These are phyloP conservation scores for Trichoderma semiorbis DNA, from an alignment of 2,329 filamentous ascomycete genomes.

Conservation along the genomic window DNA sequence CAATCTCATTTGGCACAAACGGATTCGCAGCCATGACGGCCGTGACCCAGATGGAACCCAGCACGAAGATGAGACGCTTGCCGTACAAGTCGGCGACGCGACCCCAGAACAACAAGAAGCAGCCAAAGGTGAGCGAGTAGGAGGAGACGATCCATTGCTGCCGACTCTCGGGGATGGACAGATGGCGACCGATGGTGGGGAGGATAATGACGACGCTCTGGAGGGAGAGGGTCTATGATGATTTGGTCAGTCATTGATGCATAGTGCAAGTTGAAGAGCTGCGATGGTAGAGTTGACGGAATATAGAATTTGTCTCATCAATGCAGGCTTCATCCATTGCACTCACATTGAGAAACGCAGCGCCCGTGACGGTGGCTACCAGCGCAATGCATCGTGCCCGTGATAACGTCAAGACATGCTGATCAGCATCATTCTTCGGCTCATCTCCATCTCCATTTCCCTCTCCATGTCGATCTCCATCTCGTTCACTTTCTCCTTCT, in stretches of 20 bases:
- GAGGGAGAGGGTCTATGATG: conserved; percentile 49
- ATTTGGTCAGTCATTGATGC: background rate
- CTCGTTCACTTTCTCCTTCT: background rate
- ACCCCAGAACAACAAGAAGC: conserved; percentile 65
- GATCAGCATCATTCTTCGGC: conserved; percentile 22
- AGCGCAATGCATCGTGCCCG: conserved; percentile 52
- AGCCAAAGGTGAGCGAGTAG: conserved; percentile 64
- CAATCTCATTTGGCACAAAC: conserved; percentile 64
- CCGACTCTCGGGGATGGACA: conserved; percentile 55
- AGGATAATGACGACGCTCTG: conserved; percentile 61
- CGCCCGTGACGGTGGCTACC: conserved; percentile 52
- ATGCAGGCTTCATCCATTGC: background rate
- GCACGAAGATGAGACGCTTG: conserved; percentile 62
- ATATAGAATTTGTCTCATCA: background rate
- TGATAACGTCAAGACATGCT: conserved; percentile 39
- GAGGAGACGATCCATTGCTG: conserved; percentile 66
- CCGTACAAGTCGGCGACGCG: conserved; percentile 65
- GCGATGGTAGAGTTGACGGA: background rate
- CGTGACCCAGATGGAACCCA: conserved; percentile 61
- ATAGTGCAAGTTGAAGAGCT: too few species aligned
- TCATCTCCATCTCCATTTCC: background rate
- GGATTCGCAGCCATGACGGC: conserved; percentile 57
- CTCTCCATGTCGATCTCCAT: background rate
- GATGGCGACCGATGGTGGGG: conserved; percentile 55
- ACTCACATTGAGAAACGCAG: conserved; percentile 53